These are phyloP conservation scores for Acanthamoeba royreba DNA, from an alignment of 208 protist genomes.

Conservation along the genomic window DNA sequence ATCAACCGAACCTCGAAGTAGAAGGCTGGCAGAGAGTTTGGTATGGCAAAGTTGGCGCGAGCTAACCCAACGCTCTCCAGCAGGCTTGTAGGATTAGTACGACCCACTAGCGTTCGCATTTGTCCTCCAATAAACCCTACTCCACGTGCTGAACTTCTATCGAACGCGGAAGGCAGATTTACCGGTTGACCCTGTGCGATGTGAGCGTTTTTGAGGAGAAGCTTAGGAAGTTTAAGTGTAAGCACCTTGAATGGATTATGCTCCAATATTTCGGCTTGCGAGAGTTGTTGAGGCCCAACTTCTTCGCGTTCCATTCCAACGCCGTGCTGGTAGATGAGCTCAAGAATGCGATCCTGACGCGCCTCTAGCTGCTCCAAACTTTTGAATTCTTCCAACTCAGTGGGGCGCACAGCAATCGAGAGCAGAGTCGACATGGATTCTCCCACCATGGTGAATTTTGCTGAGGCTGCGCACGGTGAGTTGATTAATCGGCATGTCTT, in stretches of 20 bases:
- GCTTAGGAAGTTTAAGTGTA: neutral
- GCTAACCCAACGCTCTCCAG: constrained; percentile 14
- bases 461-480: neutral
- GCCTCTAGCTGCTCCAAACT: constrained; percentile 32
- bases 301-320: neutral
- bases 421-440: neutral
- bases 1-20: constrained; percentile 49
- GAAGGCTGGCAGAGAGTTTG: constrained; percentile 39
- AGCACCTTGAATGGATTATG: neutral
- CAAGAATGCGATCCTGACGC: neutral
- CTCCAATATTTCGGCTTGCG: neutral
- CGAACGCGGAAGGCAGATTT: neutral
- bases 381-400: constrained; percentile 45
- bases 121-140: neutral
- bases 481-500: neutral
- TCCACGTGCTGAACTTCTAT: neutral
- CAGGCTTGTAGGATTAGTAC: neutral
- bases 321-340: constrained; percentile 40
- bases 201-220: neutral
- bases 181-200: neutral
- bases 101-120: neutral
- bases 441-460: neutral
- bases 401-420: neutral
- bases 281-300: neutral
- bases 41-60: constrained; percentile 35